Percentiles rank a stretch among this genome's conserved stretches.
Evolutionary conservation across 306 rosid species (phyloP).

Genomic region (Morella rubra): DNA sequence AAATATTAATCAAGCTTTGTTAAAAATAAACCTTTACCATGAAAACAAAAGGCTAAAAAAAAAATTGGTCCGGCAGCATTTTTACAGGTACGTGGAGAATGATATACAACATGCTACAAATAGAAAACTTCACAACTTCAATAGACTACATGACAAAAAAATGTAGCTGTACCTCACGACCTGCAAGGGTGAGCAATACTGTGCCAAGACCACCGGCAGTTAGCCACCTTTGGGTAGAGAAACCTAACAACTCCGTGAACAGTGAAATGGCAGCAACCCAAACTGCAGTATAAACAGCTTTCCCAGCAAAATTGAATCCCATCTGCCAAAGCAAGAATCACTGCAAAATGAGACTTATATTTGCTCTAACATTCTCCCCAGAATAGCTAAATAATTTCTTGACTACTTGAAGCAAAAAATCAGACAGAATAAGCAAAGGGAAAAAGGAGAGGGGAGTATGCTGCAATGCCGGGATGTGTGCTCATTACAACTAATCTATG

Average conservation of each 20-base stretch:
- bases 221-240: conserved; percentile 95
- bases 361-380: conserved; percentile 1
- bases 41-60: conserved; percentile 21
- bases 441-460: conserved; percentile 2
- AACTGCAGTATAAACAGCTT: conserved; percentile 82
- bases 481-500: too few relatives aligned
- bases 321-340: conserved; percentile 48
- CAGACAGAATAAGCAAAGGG: conserved; percentile 11
- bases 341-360: conserved; percentile 15
- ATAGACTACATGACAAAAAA: conserved; percentile 33
- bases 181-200: conserved; percentile 91
- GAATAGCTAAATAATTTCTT: conserved; percentile 15
- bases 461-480: neutral
- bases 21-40: conserved; percentile 18
- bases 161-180: conserved; percentile 75
- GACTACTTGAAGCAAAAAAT: conserved; percentile 11
- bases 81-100: conserved; percentile 13
- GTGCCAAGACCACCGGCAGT: conserved; percentile 99
- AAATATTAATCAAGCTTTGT: conserved; percentile 33
- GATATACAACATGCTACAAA: conserved; percentile 22
- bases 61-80: neutral
- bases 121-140: conserved; percentile 7
- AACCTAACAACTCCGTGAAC: conserved; percentile 97
- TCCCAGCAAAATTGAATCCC: conserved; percentile 96
- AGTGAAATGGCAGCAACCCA: conserved; percentile 98